Evolutionary conservation across 164 flowering plant genomes (phyloP).

Genomic region (Nymphaea thermarum): DNA sequence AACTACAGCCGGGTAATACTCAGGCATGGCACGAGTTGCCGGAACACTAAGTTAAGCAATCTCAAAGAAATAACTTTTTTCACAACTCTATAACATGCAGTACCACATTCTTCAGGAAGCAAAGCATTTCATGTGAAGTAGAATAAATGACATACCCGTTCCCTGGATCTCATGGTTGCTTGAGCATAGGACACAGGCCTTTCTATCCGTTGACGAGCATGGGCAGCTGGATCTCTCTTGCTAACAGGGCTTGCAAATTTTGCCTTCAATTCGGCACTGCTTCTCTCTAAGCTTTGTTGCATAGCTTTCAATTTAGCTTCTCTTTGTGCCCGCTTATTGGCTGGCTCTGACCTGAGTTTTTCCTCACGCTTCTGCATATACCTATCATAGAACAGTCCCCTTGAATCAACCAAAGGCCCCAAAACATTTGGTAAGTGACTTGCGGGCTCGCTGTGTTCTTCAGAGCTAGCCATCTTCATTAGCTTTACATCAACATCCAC

Average conservation of each 20-base stretch:
- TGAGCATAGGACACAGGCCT: constrained; percentile 50
- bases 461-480: constrained; percentile 20
- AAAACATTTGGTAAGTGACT: constrained; percentile 34
- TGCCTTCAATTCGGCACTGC: constrained; percentile 71
- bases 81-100: too few relatives aligned
- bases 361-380: constrained; percentile 89
- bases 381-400: constrained; percentile 62
- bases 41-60: too few relatives aligned
- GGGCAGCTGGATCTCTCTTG: constrained; percentile 30
- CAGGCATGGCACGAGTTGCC: too few relatives aligned
- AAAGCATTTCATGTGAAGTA: too few relatives aligned
- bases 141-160: constrained; percentile 43
- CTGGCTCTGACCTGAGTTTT: constrained; percentile 76
- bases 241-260: constrained; percentile 50
- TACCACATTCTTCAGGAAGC: too few relatives aligned
- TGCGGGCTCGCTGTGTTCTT: constrained; percentile 12
- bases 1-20: too few relatives aligned
- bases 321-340: constrained; percentile 58
- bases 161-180: constrained; percentile 30
- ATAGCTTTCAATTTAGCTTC: constrained; percentile 85
- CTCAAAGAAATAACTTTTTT: too few relatives aligned
- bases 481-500: constrained; percentile 22
- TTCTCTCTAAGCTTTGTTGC: constrained; percentile 75
- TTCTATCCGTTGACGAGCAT: constrained; percentile 52
- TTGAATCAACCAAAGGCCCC: constrained; percentile 42